A percentile compares a stretch with the other conserved stretches of the same genome.
Conservation (phyloP, 176 grass and related monocot species). For the Carex myosuroides region DNA sequence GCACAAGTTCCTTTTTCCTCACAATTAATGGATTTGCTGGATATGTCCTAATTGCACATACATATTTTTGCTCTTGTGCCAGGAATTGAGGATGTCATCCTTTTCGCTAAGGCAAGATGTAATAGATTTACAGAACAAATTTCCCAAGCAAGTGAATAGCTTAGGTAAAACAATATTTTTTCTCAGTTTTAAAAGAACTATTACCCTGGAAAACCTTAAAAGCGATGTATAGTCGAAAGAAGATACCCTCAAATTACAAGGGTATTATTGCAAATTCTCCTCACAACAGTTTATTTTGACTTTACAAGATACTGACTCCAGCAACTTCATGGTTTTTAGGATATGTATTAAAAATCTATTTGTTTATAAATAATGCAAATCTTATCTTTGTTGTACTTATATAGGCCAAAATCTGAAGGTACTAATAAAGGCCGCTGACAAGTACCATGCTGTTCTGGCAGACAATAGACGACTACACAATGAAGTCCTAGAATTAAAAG, state of each 20-base stretch:
- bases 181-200: background rate
- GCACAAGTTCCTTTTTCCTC: background rate
- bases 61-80: background rate
- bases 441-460: conserved; percentile 61
- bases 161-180: conserved; percentile 23
- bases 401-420: conserved; percentile 34
- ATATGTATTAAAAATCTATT: conserved; percentile 1
- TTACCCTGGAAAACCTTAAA: background rate
- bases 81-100: conserved; percentile 28
- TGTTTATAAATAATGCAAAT: background rate
- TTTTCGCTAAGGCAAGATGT: conserved; percentile 21
- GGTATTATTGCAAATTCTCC: background rate
- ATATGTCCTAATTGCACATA: background rate
- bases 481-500: conserved; percentile 93
- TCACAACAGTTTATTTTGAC: conserved; percentile 14
- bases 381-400: background rate
- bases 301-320: conserved; percentile 15
- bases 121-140: conserved; percentile 26
- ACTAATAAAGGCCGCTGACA: conserved; percentile 47
- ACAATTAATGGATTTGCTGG: background rate
- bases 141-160: conserved; percentile 23
- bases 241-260: background rate
- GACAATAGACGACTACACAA: conserved; percentile 85
- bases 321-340: background rate
- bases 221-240: background rate